A percentile compares a stretch with the other conserved stretches of the same genome.
Evolutionary conservation across 176 grass and related monocot genomes (phyloP).

Genomic region (Tillandsia leiboldiana): DNA sequence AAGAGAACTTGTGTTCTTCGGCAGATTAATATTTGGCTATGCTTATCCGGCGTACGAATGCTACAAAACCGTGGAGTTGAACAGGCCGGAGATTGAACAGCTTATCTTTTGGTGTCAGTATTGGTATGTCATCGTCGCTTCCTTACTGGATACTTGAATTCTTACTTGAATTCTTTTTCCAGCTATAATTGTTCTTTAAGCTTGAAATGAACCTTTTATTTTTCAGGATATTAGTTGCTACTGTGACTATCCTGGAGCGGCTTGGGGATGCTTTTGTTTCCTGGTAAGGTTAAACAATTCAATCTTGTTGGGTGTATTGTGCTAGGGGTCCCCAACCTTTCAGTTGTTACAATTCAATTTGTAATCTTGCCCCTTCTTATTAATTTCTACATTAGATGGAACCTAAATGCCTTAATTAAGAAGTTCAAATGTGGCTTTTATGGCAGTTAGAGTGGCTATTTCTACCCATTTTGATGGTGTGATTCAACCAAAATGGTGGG

Average conservation of each 20-base stretch:
- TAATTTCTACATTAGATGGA: too few species aligned
- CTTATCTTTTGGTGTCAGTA: constrained; percentile 99
- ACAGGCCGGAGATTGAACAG: constrained; percentile 88
- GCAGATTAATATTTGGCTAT: constrained; percentile 79
- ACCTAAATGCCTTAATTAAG: too few species aligned
- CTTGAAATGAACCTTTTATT: constrained; percentile 17
- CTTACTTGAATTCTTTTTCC: not conserved
- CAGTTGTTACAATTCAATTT: not conserved
- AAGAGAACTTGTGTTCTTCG: constrained; percentile 10
- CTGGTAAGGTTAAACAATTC: constrained; percentile 50
- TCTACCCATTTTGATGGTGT: too few species aligned
- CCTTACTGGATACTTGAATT: not conserved
- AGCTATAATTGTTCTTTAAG: not conserved
- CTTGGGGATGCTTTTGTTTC: constrained; percentile 84
- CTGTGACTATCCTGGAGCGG: constrained; percentile 83
- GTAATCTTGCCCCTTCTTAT: too few species aligned
- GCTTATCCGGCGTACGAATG: constrained; percentile 98
- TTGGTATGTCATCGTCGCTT: constrained; percentile 42
- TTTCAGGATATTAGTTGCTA: constrained; percentile 82
- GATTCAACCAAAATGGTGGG: too few species aligned
- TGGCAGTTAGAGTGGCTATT: too few species aligned
- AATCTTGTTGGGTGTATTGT: not conserved
- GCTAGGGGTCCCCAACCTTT: not conserved
- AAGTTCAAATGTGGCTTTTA: too few species aligned
- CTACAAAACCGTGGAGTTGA: constrained; percentile 99